Conservation (phyloP, 305 asterid genomes). For the Fraxinus sp. region DNA sequence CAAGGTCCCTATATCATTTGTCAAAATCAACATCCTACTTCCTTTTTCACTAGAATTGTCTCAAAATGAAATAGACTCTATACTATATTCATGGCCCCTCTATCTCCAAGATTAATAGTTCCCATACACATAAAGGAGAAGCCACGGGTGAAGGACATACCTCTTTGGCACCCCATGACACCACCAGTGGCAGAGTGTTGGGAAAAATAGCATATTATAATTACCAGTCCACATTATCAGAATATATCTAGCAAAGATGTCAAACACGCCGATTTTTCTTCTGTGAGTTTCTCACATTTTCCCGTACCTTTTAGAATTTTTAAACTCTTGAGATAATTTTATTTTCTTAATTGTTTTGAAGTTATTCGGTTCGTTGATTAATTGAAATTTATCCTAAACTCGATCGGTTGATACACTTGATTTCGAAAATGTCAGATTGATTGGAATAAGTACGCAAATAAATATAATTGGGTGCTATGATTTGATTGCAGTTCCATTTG, state of each 20-base stretch:
- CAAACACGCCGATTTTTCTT: conserved; percentile 47
- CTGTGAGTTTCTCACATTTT: conserved; percentile 45
- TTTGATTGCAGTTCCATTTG: no score
- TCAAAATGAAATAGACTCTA: neutral
- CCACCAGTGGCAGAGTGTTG: conserved; percentile 73
- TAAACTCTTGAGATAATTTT: neutral
- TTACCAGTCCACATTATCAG: no score
- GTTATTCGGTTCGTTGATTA: neutral
- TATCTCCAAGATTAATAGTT: conserved; percentile 55
- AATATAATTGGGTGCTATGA: no score
- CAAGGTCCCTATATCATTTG: conserved; percentile 21
- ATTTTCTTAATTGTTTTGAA: neutral
- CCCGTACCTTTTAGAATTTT: neutral
- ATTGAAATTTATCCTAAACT: neutral
- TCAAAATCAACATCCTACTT: conserved; percentile 28
- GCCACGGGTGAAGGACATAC: conserved; percentile 65
- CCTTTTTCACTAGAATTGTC: neutral
- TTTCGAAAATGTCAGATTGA: no score
- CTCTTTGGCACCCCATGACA: conserved; percentile 90
- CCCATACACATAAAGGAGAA: conserved; percentile 62
- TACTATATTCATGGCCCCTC: conserved; percentile 35
- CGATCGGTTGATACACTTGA: neutral
- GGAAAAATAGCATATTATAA: no score
- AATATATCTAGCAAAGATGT: no score
- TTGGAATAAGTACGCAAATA: no score